Evolutionary conservation across 2,329 filamentous ascomycete genomes (phyloP).

Genomic region (Botrytis fabae): DNA sequence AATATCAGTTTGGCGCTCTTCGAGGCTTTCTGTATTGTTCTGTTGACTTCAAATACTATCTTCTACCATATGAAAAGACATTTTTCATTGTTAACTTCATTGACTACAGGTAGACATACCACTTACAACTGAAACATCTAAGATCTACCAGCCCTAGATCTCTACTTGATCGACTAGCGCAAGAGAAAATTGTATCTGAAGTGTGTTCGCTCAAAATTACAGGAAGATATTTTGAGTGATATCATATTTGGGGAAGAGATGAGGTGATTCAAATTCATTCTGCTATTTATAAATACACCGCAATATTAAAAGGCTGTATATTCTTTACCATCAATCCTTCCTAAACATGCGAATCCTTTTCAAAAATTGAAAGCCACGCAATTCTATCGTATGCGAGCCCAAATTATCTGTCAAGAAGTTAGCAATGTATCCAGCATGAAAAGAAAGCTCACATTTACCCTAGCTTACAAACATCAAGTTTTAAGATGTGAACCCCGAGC

Average conservation of each 20-base stretch:
- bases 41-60: neutral
- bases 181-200: accelerated
- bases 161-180: neutral
- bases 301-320: accelerated
- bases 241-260: neutral
- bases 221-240: neutral
- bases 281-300: neutral
- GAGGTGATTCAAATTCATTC: neutral
- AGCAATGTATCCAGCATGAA: neutral
- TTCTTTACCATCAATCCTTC: neutral
- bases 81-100: neutral
- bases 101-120: too few species aligned
- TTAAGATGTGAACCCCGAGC: neutral
- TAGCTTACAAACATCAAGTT: neutral
- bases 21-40: neutral
- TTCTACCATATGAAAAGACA: neutral
- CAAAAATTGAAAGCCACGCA: too few species aligned
- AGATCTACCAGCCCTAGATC: neutral
- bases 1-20: neutral
- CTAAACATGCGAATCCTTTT: neutral
- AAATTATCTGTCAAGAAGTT: neutral
- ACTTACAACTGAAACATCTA: neutral
- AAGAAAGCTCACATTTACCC: too few species aligned
- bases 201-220: neutral
- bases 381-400: neutral